Conservation (phyloP, 352 stramenopile genomes). For the Phytophthora tubulina region DNA sequence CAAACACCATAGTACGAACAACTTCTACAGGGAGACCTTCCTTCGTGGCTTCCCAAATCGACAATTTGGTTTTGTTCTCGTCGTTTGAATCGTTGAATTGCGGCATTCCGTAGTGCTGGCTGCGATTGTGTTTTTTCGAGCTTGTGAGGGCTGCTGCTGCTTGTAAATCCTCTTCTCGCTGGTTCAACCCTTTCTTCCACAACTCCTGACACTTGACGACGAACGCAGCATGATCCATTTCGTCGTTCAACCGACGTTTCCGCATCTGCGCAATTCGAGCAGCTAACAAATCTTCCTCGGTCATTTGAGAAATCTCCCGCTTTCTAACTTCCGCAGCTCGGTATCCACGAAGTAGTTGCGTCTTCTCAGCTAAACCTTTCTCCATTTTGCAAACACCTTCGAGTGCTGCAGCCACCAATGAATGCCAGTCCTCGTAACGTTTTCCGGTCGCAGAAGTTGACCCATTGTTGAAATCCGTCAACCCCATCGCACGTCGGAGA, state of each 20-base stretch:
- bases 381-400: slow-evolving; percentile 45
- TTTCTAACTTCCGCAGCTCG: slow-evolving; percentile 39
- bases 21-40: slow-evolving; percentile 60
- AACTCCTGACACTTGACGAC: slow-evolving; percentile 46
- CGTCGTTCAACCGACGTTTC: slow-evolving; percentile 25
- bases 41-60: slow-evolving; percentile 75
- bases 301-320: slow-evolving; percentile 49
- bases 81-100: slow-evolving; percentile 30
- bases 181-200: slow-evolving; percentile 55
- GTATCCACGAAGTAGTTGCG: slow-evolving; percentile 46
- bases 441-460: slow-evolving; percentile 46
- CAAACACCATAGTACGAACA: slow-evolving; percentile 61
- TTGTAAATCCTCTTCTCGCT: slow-evolving; percentile 43
- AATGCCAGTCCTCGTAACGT: slow-evolving; percentile 65
- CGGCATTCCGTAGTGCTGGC: slow-evolving; percentile 24
- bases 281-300: slow-evolving; percentile 49
- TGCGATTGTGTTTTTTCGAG: slow-evolving; percentile 21
- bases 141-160: slow-evolving; percentile 4
- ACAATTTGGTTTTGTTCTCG: slow-evolving; percentile 53
- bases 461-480: slow-evolving; percentile 59
- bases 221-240: slow-evolving; percentile 39
- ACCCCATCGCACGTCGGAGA: slow-evolving; percentile 53
- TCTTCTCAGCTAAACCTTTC: slow-evolving; percentile 47
- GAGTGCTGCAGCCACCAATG: slow-evolving; percentile 40
- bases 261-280: slow-evolving; percentile 27